Percentiles rank a stretch among this genome's conserved stretches.
These are phyloP conservation scores for Sugiyamaella marilandica DNA, from an alignment of 805 yeast genomes.

Conservation along the genomic window DNA sequence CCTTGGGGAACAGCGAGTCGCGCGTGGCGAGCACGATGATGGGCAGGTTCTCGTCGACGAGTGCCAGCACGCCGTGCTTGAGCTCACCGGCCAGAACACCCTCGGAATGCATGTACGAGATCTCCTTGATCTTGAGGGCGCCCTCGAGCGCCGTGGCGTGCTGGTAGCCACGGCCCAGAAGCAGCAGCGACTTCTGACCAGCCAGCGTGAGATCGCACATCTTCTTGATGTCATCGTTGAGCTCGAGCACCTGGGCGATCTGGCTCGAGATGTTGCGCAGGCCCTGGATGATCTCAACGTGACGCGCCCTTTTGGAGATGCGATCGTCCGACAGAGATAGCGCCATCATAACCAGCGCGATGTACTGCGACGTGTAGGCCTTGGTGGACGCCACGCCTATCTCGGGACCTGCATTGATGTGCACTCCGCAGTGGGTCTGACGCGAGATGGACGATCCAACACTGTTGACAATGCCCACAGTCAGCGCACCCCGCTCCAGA, in stretches of 20 bases:
- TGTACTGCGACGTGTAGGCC: conserved; percentile 97
- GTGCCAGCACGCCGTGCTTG: conserved; percentile 96
- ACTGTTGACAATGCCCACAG: conserved; percentile 95
- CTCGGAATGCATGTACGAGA: conserved; percentile 97
- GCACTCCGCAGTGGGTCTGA: conserved; percentile 98
- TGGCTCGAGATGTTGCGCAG: conserved; percentile 79
- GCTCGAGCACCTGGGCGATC: conserved; percentile 67
- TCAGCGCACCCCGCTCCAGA: conserved; percentile 93
- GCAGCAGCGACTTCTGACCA: conserved; percentile 77
- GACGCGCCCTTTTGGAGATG: conserved; percentile 69
- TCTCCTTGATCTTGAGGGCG: conserved; percentile 96
- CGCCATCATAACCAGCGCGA: conserved; percentile 96
- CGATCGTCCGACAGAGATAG: conserved; percentile 91
- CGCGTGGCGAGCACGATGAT: conserved; percentile 94
- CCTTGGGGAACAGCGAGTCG: conserved; percentile 94
- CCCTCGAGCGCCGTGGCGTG: conserved; percentile 97
- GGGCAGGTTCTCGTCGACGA: conserved; percentile 91
- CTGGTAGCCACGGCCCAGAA: conserved; percentile 97
- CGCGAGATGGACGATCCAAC: conserved; percentile 97
- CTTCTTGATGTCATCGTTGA: conserved; percentile 68
- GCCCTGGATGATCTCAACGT: conserved; percentile 80
- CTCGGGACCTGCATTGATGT: conserved; percentile 98
- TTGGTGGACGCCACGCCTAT: conserved; percentile 99
- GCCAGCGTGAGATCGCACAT: conserved; percentile 71
- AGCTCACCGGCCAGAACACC: conserved; percentile 99